phyloP scores from a whole-genome alignment of 2,329 filamentous ascomycete genomes.

The Chaetomium globosum region DNA sequence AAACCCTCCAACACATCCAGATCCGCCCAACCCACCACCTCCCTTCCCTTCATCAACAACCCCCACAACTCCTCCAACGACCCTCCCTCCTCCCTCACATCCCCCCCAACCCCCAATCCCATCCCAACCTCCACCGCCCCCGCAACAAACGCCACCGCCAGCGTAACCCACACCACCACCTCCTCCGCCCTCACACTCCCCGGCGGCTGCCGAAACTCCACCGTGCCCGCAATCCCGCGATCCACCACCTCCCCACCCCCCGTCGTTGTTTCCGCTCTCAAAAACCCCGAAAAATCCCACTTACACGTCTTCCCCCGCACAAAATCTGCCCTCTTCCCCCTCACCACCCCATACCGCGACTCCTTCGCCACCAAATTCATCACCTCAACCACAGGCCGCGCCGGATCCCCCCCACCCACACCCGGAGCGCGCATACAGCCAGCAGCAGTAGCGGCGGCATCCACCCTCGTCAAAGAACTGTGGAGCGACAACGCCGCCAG shows the following conservation, averaged over 20 bases:
- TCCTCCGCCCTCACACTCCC: slow-evolving; percentile 41
- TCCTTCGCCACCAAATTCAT: slow-evolving; percentile 38
- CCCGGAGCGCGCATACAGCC: no score
- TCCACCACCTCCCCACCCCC: not conserved
- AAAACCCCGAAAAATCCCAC: slow-evolving; percentile 45
- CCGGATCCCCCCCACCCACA: not conserved
- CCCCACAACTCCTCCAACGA: slow-evolving; percentile 37
- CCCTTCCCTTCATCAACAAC: slow-evolving; percentile 35
- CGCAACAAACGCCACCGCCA: slow-evolving; percentile 43
- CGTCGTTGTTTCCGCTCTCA: slow-evolving; percentile 5
- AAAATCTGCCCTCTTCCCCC: slow-evolving; percentile 32
- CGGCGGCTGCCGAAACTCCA: slow-evolving; percentile 46
- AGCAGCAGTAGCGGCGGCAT: no score
- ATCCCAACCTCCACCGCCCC: slow-evolving; percentile 36
- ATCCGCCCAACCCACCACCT: slow-evolving; percentile 37
- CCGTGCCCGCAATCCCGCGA: slow-evolving; percentile 36
- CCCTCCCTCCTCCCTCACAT: slow-evolving; percentile 29
- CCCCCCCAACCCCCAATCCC: slow-evolving; percentile 17
- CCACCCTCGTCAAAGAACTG: no score
- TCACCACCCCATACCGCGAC: slow-evolving; percentile 2
- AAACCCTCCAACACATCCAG: slow-evolving; percentile 38
- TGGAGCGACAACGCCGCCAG: slow-evolving; percentile 32
- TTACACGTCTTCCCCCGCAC: slow-evolving; percentile 47
- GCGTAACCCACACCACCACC: slow-evolving; percentile 41
- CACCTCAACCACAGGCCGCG: slow-evolving; percentile 35